These are phyloP conservation scores for Mrakia gelida DNA, from an alignment of 768 basidiomycete genomes.

Conservation along the genomic window DNA sequence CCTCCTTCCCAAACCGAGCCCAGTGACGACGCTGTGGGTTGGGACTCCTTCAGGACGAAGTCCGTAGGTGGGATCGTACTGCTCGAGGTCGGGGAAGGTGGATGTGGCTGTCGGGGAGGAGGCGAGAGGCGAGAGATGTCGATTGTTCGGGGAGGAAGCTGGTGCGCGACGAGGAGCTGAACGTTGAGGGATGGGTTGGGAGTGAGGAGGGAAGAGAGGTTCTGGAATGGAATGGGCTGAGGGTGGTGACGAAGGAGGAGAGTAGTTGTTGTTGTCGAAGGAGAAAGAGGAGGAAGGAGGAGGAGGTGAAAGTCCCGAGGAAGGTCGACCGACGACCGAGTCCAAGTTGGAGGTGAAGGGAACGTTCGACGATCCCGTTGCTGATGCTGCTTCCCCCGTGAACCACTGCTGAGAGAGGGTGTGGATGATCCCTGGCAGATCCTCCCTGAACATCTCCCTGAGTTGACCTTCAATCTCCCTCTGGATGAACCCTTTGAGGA, in stretches of 20 bases:
- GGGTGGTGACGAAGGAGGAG: slow-evolving; percentile 24
- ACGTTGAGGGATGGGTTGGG: slow-evolving; percentile 20
- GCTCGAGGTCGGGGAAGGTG: slow-evolving; percentile 66
- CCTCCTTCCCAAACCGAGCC: slow-evolving; percentile 64
- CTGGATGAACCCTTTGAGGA: slow-evolving; percentile 96
- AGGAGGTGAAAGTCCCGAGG: slow-evolving; percentile 15
- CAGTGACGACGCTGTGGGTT: slow-evolving; percentile 57
- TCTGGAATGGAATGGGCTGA: slow-evolving; percentile 12
- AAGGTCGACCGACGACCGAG: slow-evolving; percentile 31
- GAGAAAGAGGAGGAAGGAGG: neutral
- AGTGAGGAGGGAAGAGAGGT: slow-evolving; percentile 14
- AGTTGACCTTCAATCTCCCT: slow-evolving; percentile 94
- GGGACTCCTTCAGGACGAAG: slow-evolving; percentile 87
- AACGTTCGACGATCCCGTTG: neutral
- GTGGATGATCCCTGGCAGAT: slow-evolving; percentile 94
- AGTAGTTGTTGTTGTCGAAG: slow-evolving; percentile 35
- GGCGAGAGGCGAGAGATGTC: slow-evolving; percentile 40
- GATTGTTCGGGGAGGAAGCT: slow-evolving; percentile 31
- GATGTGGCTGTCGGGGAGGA: slow-evolving; percentile 36
- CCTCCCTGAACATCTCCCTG: slow-evolving; percentile 96
- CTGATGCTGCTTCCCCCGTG: slow-evolving; percentile 37
- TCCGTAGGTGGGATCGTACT: slow-evolving; percentile 95
- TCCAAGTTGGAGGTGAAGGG: slow-evolving; percentile 25
- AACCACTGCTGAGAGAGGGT: slow-evolving; percentile 94
- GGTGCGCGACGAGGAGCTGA: slow-evolving; percentile 25